Evolutionary conservation across 129 eudicot genomes (phyloP).

Genomic region (Flaveria bidentis): DNA sequence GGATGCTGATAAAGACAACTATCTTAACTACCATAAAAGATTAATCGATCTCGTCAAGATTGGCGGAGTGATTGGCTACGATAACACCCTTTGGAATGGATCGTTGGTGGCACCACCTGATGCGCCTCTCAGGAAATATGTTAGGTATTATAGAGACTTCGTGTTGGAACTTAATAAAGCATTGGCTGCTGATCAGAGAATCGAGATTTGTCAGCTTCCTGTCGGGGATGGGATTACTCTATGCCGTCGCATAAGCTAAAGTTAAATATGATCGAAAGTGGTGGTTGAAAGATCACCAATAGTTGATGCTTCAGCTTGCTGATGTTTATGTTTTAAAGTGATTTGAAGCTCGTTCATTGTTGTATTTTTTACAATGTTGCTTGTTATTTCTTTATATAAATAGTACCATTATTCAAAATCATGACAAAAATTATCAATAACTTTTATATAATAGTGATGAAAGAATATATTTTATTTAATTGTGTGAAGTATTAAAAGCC

Average conservation of each 20-base stretch:
- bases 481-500: too few relatives aligned
- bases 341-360: not conserved
- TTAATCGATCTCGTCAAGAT: slow-evolving; percentile 32
- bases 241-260: slow-evolving; percentile 23
- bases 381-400: not conserved
- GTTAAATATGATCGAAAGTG: not conserved
- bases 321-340: not conserved
- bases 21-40: slow-evolving; percentile 32
- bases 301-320: not conserved
- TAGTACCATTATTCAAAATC: not conserved
- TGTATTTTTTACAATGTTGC: not conserved
- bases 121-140: slow-evolving; percentile 32
- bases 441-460: not conserved
- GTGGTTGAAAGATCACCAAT: not conserved
- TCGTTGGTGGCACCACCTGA: slow-evolving; percentile 35
- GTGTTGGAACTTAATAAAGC: slow-evolving; percentile 37
- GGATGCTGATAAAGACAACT: slow-evolving; percentile 38
- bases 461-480: not conserved
- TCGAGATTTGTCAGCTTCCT: slow-evolving; percentile 32
- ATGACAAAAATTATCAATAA: not conserved
- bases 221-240: slow-evolving; percentile 36
- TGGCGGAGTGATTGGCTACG: slow-evolving; percentile 36
- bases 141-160: slow-evolving; percentile 33
- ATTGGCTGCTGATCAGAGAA: slow-evolving; percentile 24
- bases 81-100: slow-evolving; percentile 37